Evolutionary conservation across 768 basidiomycete species (phyloP), one percentile per base, ranked within the genome.

Genomic region (Lentinus tigrinus): DNA sequence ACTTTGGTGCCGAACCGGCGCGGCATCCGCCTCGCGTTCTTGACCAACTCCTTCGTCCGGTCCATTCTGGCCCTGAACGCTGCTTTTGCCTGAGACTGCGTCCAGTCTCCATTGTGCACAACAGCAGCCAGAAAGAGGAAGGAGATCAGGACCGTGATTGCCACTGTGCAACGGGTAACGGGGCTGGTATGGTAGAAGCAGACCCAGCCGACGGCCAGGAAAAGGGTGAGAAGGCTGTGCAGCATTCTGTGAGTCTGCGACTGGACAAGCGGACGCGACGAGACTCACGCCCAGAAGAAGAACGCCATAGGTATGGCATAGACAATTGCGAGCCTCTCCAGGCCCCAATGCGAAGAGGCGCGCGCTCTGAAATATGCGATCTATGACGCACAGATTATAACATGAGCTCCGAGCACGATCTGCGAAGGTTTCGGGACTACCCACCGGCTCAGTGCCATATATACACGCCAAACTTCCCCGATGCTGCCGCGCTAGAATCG

Each of bases 401-500:
- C 11, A n/a, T 19, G 34, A 19, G 10, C 19, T 24, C 1, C 16
- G 16, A 39, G 50, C 11, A n/a, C 49, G 10, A 28, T 6, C 4
- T 21, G 9, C 14, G 19, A 9, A 31, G 47, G 28, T 31, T 49
- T 8, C 8, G 14, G 19, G 49, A 37, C 47, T 11, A 63, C 78
- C 62, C 26, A 82, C 81, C 31, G 74, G 73, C 53, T 75, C 65
- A 3, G 54, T 48, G 4, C 72, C 71, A 3, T 69, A 67, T 10
- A 66, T 69, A 27, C 69, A 67, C 2, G 65, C 64, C n/a, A n/a
- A n/a, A 40, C 71, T 72, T 0, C 69, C 69, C 27, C 75, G 75
- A 55, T 75, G 74, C 51, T 78, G 75, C 2, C 78, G 74, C 46
- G 75, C 70, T 9, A 84, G 74, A 19, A 78, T 62, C 40, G 79